Evolutionary conservation across 257 asterid genomes (phyloP).

Genomic region (Ajuga chamaepitys): DNA sequence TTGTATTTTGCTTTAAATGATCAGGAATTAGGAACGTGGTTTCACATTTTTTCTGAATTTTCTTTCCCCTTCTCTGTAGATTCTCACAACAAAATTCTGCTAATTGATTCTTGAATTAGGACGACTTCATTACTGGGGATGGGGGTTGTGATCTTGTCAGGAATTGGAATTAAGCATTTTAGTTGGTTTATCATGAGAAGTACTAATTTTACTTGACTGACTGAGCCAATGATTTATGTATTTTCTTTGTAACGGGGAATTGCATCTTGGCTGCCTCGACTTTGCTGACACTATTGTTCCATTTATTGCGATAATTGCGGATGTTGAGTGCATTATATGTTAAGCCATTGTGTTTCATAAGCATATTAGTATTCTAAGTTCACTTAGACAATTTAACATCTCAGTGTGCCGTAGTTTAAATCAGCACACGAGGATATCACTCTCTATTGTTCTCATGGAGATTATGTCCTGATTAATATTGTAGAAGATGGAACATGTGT

Average conservation of each 20-base stretch:
- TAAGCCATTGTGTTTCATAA: not conserved
- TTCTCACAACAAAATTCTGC: not conserved
- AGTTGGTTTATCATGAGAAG: not conserved
- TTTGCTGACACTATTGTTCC: too few relatives aligned
- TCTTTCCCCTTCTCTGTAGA: not conserved
- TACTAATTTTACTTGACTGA: not conserved
- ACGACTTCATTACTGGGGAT: not conserved
- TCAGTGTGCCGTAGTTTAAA: not conserved
- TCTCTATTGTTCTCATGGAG: not conserved
- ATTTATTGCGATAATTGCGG: not conserved
- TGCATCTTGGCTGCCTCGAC: not conserved
- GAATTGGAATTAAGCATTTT: not conserved
- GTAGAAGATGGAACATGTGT: not conserved
- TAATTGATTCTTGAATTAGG: not conserved
- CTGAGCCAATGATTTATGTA: not conserved
- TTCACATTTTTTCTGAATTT: not conserved
- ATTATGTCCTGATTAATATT: not conserved
- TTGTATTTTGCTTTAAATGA: not conserved
- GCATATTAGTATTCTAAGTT: not conserved
- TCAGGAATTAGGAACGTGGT: not conserved
- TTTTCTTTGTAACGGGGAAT: not conserved
- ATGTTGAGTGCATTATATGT: not conserved
- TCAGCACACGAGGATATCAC: not conserved
- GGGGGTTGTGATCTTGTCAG: not conserved
- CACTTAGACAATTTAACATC: not conserved